These are phyloP conservation scores for Oryza meyeriana DNA, from an alignment of 176 grass and related monocot genomes.

Conservation along the genomic window DNA sequence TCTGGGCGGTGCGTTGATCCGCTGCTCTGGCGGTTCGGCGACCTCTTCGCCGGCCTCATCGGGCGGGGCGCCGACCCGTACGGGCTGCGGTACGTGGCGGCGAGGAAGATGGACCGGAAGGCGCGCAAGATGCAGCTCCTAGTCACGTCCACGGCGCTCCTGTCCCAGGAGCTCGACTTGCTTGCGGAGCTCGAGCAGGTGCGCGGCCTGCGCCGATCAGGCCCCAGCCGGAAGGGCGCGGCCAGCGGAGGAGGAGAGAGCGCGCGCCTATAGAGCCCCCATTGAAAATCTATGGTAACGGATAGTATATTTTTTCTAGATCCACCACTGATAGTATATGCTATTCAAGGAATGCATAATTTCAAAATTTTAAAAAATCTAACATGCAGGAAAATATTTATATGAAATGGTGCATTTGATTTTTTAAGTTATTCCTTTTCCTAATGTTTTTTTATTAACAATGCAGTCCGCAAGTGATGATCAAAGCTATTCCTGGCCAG, in stretches of 20 bases:
- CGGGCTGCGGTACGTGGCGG: constrained; percentile 44
- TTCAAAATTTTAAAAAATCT: too few species aligned
- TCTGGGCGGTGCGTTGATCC: constrained; percentile 51
- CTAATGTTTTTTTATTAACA: too few species aligned
- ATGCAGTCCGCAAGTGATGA: too few species aligned
- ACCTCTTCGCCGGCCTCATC: constrained; percentile 49
- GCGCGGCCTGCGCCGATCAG: neutral
- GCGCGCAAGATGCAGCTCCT: constrained; percentile 79
- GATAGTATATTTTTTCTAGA: too few species aligned
- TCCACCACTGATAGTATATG: too few species aligned
- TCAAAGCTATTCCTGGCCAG: too few species aligned
- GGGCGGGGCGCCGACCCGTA: constrained; percentile 39
- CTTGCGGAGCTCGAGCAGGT: constrained; percentile 75
- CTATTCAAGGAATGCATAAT: too few species aligned
- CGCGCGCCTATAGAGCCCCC: too few species aligned
- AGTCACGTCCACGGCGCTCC: constrained; percentile 39
- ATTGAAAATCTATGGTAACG: too few species aligned
- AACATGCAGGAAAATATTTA: too few species aligned
- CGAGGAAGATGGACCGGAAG: constrained; percentile 74
- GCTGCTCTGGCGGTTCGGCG: constrained; percentile 48
- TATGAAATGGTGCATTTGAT: too few species aligned
- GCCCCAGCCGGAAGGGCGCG: constrained; percentile 4
- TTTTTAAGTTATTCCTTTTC: too few species aligned
- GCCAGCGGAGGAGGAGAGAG: neutral
- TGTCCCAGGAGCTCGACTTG: constrained; percentile 71